Conservation (phyloP, 2,329 filamentous ascomycete genomes). For the Ceratocystis papillata region DNA sequence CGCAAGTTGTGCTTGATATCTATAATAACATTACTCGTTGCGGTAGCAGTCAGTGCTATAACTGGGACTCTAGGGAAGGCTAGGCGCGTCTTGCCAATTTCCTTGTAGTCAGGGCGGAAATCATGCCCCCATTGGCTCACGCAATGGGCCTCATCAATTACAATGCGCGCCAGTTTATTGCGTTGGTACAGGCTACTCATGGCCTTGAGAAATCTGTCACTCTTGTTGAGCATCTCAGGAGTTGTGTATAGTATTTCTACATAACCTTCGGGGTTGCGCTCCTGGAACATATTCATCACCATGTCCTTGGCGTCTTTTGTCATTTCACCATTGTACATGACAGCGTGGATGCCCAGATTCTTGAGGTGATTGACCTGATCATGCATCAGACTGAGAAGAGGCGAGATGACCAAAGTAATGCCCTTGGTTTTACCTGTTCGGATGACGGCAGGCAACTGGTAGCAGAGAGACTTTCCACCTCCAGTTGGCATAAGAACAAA, state of each 20-base stretch:
- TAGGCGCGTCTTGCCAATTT: conserved; percentile 60
- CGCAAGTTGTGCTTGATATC: conserved; percentile 88
- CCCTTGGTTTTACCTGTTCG: conserved; percentile 69
- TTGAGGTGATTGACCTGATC: conserved; percentile 83
- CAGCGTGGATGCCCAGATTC: conserved; percentile 64
- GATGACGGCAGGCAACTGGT: conserved; percentile 83
- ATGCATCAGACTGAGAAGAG: conserved; percentile 89
- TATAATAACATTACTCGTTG: conserved; percentile 81
- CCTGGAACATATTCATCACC: conserved; percentile 54
- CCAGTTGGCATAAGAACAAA: conserved; percentile 98
- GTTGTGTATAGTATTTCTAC: conserved; percentile 90
- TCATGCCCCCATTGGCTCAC: conserved; percentile 99
- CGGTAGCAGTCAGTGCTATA: conserved; percentile 91
- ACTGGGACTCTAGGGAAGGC: conserved; percentile 71
- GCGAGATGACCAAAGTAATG: conserved; percentile 89
- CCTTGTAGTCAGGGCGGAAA: conserved; percentile 92
- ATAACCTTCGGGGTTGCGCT: conserved; percentile 57
- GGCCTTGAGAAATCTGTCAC: conserved; percentile 51
- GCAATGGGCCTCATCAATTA: conserved; percentile 98
- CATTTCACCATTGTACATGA: conserved; percentile 70
- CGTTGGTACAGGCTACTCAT: conserved; percentile 59
- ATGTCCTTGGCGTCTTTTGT: conserved; percentile 49
- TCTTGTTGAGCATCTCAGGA: conserved; percentile 91
- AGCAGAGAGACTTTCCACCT: conserved; percentile 92
- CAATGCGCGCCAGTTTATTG: conserved; percentile 70